Evolutionary conservation across 1,284 basidiomycete genomes (phyloP).

Genomic region (Irpex sp.): DNA sequence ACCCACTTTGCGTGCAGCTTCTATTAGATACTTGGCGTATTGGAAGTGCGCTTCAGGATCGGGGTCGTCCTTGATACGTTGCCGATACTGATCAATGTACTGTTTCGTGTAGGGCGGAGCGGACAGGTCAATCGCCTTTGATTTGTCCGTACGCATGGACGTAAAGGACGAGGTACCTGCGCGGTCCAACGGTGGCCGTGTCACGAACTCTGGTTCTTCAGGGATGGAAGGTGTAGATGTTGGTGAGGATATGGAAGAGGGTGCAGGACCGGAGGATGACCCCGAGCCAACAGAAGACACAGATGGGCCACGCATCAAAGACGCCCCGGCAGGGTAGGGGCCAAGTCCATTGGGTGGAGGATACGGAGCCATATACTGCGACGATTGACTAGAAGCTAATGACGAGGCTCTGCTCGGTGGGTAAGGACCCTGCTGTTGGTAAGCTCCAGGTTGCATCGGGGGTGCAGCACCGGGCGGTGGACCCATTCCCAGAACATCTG

Average conservation of each 20-base stretch:
- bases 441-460: conserved; percentile 14
- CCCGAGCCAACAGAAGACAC: conserved; percentile 10
- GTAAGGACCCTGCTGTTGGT: conserved; percentile 5
- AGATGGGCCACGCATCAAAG: conserved; percentile 11
- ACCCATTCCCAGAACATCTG: conserved; percentile 76
- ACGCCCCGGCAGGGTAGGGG: conserved; percentile 6
- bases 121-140: conserved; percentile 81
- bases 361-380: not conserved
- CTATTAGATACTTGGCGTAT: conserved; percentile 97
- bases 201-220: conserved; percentile 44
- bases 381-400: conserved; percentile 6
- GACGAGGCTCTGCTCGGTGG: conserved; percentile 9
- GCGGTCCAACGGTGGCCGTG: conserved; percentile 53
- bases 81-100: conserved; percentile 96
- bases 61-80: conserved; percentile 95
- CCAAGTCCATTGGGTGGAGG: conserved; percentile 9
- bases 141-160: conserved; percentile 61
- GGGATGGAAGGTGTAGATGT: conserved; percentile 16
- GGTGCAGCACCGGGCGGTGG: conserved; percentile 40
- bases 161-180: conserved; percentile 56
- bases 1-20: conserved; percentile 94
- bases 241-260: conserved; percentile 26
- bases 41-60: conserved; percentile 99
- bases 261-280: conserved; percentile 9
- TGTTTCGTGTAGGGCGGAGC: conserved; percentile 92